phyloP scores from a whole-genome alignment of 1,284 basidiomycete species.

The Tilletia indica region DNA sequence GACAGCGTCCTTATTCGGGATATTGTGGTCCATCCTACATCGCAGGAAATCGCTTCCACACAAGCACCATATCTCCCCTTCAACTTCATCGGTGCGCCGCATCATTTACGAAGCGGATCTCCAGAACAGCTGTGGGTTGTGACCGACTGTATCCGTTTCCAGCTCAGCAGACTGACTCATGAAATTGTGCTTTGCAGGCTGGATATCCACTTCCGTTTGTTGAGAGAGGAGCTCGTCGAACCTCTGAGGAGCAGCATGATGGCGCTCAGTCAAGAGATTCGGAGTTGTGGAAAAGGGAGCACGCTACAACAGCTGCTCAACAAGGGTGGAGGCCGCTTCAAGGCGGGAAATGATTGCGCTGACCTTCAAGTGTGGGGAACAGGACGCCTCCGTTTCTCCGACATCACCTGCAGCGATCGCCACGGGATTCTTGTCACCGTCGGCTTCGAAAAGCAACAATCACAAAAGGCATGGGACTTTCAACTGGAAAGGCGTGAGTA shows the following conservation, averaged over 20 bases:
- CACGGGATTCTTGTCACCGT: background rate
- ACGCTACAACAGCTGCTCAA: slow-evolving; percentile 28
- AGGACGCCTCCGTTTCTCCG: slow-evolving; percentile 59
- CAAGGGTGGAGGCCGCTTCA: slow-evolving; percentile 35
- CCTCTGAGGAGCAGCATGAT: slow-evolving; percentile 59
- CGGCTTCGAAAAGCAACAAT: background rate
- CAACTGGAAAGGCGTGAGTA: background rate
- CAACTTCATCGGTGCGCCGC: slow-evolving; percentile 65
- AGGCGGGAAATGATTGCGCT: slow-evolving; percentile 59
- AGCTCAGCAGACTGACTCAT: too few species aligned
- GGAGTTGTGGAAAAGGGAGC: slow-evolving; percentile 23
- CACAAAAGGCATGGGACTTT: background rate
- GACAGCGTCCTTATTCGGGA: slow-evolving; percentile 64
- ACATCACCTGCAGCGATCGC: slow-evolving; percentile 48
- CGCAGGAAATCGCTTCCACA: slow-evolving; percentile 63
- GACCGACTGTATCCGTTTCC: background rate
- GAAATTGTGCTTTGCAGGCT: slow-evolving; percentile 41
- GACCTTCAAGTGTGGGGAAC: slow-evolving; percentile 65
- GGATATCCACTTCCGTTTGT: slow-evolving; percentile 69
- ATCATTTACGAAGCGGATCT: slow-evolving; percentile 62
- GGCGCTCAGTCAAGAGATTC: slow-evolving; percentile 60
- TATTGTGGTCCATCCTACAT: slow-evolving; percentile 67
- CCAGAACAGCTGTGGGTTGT: slow-evolving; percentile 61
- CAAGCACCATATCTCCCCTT: slow-evolving; percentile 64
- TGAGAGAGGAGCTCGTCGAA: slow-evolving; percentile 66